A percentile compares a stretch with the other conserved stretches of the same genome.
Conservation (phyloP, 805 yeast genomes). For the Yarrowia alimentaria region DNA sequence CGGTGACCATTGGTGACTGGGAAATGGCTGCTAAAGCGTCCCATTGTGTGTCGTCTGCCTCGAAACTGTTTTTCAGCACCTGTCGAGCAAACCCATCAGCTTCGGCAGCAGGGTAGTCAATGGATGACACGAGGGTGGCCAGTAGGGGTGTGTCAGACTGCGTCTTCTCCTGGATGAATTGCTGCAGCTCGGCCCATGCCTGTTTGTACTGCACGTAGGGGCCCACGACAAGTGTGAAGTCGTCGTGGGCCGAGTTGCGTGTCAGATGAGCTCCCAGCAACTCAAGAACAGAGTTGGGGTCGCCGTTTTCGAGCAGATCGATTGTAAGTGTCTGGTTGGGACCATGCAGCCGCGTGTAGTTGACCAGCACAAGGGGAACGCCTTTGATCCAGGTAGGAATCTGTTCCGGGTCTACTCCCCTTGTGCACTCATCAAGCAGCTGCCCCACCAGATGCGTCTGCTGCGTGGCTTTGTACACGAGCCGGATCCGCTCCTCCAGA, state of each 20-base stretch:
- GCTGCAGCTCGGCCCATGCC: background rate
- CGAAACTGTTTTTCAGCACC: conserved; percentile 8
- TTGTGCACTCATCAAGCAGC: background rate
- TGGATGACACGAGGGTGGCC: background rate
- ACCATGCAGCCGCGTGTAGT: conserved; percentile 4
- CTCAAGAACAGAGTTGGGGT: background rate
- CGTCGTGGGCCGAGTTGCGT: background rate
- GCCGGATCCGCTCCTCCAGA: conserved; percentile 14
- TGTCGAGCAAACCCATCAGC: background rate
- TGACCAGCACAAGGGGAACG: conserved; percentile 5
- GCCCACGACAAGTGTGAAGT: background rate
- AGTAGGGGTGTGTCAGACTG: conserved; percentile 3
- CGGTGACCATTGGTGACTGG: background rate
- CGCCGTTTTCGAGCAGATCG: conserved; percentile 2
- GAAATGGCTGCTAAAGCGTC: conserved; percentile 7
- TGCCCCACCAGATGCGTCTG: conserved; percentile 5
- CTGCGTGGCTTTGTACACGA: conserved; percentile 6
- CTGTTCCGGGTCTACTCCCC: too few relatives aligned
- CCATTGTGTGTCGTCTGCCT: conserved; percentile 20
- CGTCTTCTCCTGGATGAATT: conserved; percentile 5
- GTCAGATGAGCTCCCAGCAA: background rate
- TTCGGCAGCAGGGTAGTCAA: conserved; percentile 5
- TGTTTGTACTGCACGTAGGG: conserved; percentile 8
- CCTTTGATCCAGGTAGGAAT: conserved; percentile 21
- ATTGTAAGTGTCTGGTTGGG: background rate